These are phyloP conservation scores for Boletus pseudopeckii DNA, from an alignment of 768 basidiomycete species.

Conservation along the genomic window DNA sequence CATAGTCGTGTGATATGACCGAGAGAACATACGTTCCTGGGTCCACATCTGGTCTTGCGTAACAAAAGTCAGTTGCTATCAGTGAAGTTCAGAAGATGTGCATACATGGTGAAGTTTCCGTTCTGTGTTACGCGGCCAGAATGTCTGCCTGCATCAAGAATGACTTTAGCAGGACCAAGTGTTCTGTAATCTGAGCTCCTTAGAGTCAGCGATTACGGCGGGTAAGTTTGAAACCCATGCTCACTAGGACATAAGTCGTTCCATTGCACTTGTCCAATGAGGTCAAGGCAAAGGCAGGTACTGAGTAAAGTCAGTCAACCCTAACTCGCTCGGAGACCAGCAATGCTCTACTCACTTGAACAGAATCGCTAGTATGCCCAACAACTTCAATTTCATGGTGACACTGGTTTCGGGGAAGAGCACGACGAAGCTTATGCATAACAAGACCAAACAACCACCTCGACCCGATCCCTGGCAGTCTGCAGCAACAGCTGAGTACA, in stretches of 20 bases:
- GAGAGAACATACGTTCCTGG: constrained; percentile 68
- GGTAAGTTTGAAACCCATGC: constrained; percentile 10
- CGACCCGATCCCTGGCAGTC: too few relatives aligned
- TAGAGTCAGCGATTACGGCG: constrained; percentile 12
- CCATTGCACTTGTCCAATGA: constrained; percentile 64
- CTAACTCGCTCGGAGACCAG: background rate
- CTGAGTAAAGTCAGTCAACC: constrained; percentile 7
- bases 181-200: constrained; percentile 31
- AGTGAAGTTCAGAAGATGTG: background rate
- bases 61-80: constrained; percentile 9
- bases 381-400: constrained; percentile 16
- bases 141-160: constrained; percentile 57
- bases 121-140: constrained; percentile 51
- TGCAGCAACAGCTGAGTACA: background rate
- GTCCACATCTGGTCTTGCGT: constrained; percentile 60
- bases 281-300: constrained; percentile 44
- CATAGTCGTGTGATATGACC: constrained; percentile 60
- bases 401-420: background rate
- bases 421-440: constrained; percentile 9
- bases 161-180: constrained; percentile 56
- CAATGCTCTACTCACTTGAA: constrained; percentile 8
- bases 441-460: constrained; percentile 26
- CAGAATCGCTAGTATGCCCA: constrained; percentile 11
- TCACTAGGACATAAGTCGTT: constrained; percentile 67
- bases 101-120: constrained; percentile 70